These are phyloP conservation scores for Lepidopterella palustris DNA, from an alignment of 495 filamentous ascomycete genomes.

Conservation along the genomic window DNA sequence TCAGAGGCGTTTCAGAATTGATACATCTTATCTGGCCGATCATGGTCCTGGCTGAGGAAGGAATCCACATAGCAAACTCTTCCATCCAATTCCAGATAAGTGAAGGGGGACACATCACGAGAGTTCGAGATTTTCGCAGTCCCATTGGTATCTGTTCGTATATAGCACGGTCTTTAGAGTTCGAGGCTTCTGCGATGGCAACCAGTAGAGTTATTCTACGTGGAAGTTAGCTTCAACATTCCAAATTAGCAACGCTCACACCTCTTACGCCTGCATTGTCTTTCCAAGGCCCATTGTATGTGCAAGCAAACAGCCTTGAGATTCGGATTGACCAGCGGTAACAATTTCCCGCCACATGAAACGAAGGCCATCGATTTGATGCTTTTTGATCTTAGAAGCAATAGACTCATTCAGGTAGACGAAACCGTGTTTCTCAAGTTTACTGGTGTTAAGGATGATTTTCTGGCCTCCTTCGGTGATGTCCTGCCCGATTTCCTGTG, in stretches of 20 bases:
- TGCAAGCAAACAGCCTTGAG: constrained; percentile 75
- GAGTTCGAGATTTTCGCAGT: constrained; percentile 55
- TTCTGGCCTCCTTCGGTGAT: constrained; percentile 34
- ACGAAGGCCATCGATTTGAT: constrained; percentile 65
- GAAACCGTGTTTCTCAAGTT: constrained; percentile 49
- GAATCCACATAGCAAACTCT: constrained; percentile 66
- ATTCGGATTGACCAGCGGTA: constrained; percentile 40
- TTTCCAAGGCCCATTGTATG: constrained; percentile 95
- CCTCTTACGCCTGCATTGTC: constrained; percentile 72
- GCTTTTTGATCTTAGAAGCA: constrained; percentile 46
- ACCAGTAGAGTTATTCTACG: constrained; percentile 65
- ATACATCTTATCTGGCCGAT: constrained; percentile 30
- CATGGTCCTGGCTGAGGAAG: constrained; percentile 28
- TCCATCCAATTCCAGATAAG: constrained; percentile 79
- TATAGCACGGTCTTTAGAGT: constrained; percentile 51
- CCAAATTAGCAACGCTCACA: neutral
- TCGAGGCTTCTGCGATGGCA: constrained; percentile 60
- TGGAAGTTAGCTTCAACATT: neutral
- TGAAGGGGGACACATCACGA: constrained; percentile 70
- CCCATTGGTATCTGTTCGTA: constrained; percentile 57
- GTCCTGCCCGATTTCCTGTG: constrained; percentile 33
- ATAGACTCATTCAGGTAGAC: constrained; percentile 49
- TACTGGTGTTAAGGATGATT: constrained; percentile 67
- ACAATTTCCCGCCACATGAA: constrained; percentile 89
- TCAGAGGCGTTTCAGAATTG: constrained; percentile 16